phyloP scores from a whole-genome alignment of 768 basidiomycete genomes.

The Auricularia cornea region DNA sequence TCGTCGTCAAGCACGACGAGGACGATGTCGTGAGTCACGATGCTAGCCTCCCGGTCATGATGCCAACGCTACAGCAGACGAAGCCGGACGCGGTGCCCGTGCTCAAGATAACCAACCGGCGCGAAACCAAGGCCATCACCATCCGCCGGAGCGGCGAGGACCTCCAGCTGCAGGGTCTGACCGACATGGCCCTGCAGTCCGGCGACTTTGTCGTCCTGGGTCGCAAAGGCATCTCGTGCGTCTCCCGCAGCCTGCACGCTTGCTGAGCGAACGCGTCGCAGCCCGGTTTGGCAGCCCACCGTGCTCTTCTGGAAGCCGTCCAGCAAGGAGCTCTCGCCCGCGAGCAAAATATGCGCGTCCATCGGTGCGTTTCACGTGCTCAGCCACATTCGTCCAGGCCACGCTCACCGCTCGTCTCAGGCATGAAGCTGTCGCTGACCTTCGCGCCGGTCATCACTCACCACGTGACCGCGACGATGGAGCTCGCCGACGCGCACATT shows the following conservation, averaged over 20 bases:
- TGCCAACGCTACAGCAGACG: neutral
- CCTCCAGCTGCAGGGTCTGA: neutral
- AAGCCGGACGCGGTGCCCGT: neutral
- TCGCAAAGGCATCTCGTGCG: neutral
- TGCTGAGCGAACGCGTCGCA: neutral
- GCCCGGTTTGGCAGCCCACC: neutral
- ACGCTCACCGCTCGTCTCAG: neutral
- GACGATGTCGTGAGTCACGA: slow-evolving; percentile 46
- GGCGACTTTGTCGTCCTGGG: neutral
- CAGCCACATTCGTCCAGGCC: neutral
- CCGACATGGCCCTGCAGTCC: neutral
- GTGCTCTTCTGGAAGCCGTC: neutral
- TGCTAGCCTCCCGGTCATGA: neutral
- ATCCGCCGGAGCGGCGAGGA: neutral
- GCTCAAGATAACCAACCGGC: neutral
- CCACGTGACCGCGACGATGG: neutral
- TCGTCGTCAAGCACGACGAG: slow-evolving; percentile 41
- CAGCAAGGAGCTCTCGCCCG: neutral
- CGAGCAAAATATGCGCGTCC: neutral
- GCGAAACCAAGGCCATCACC: neutral
- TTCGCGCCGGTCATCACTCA: neutral
- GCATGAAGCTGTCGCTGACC: neutral
- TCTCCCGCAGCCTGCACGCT: neutral
- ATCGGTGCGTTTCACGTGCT: neutral
- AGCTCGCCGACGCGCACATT: neutral